A percentile compares a stretch with the other conserved stretches of the same genome.
Evolutionary conservation across 805 yeast genomes (phyloP).

Genomic region (Nakazawaea wickerhamii): DNA sequence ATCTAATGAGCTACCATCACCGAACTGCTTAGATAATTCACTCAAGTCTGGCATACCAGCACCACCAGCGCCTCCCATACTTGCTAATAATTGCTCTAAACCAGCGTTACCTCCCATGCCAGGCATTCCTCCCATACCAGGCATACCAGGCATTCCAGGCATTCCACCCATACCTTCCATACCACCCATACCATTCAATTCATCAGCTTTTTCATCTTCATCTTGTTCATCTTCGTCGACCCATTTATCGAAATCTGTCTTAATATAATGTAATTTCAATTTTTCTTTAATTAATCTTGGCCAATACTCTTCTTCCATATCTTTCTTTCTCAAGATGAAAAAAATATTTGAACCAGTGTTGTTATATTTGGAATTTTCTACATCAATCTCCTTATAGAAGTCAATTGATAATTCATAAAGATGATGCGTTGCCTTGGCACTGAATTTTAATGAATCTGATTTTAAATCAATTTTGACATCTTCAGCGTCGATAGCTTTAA

Average conservation of each 20-base stretch:
- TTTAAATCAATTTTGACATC: slow-evolving; percentile 60
- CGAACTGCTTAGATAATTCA: slow-evolving; percentile 5
- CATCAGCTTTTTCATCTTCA: slow-evolving; percentile 46
- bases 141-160: slow-evolving; percentile 29
- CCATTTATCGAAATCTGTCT: slow-evolving; percentile 97
- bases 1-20: slow-evolving; percentile 4
- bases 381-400: slow-evolving; percentile 70
- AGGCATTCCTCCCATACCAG: slow-evolving; percentile 28
- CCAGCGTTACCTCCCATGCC: slow-evolving; percentile 27
- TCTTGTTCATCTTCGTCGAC: slow-evolving; percentile 98
- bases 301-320: slow-evolving; percentile 76
- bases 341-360: slow-evolving; percentile 59
- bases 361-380: slow-evolving; percentile 52
- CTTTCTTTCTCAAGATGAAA: slow-evolving; percentile 67
- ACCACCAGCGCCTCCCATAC: slow-evolving; percentile 27
- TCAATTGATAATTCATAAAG: slow-evolving; percentile 67
- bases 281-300: slow-evolving; percentile 91
- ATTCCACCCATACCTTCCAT: slow-evolving; percentile 28
- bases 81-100: slow-evolving; percentile 24
- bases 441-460: slow-evolving; percentile 45
- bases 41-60: slow-evolving; percentile 16
- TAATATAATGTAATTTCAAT: slow-evolving; percentile 69
- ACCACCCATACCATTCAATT: slow-evolving; percentile 25
- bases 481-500: slow-evolving; percentile 65
- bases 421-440: slow-evolving; percentile 41